Conservation (phyloP, 352 stramenopile species). For the Blastocystis sp. region DNA sequence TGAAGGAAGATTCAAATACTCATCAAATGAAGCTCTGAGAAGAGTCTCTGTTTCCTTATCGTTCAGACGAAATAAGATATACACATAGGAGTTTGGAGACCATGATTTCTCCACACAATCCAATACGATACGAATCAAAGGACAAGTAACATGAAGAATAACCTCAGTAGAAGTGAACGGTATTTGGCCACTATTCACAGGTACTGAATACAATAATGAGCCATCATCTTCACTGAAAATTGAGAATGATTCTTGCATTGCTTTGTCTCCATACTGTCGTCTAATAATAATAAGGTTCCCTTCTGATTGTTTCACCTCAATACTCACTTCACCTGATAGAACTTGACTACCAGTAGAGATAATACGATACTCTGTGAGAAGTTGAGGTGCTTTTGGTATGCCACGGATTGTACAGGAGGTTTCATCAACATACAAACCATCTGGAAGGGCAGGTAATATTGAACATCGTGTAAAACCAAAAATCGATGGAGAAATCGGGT, state of each 20-base stretch:
- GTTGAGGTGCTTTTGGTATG: not conserved
- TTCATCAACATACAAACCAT: not conserved
- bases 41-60: not conserved
- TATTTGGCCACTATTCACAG: not conserved
- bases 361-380: not conserved
- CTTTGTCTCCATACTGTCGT: not conserved
- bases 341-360: not conserved
- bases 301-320: not conserved
- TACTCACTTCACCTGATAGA: not conserved
- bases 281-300: not conserved
- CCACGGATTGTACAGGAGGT: conserved; percentile 2
- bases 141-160: not conserved
- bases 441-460: not conserved
- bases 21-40: not conserved
- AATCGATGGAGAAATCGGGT: not conserved
- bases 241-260: not conserved
- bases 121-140: not conserved
- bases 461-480: conserved; percentile 1
- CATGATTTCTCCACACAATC: not conserved
- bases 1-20: not conserved
- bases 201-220: not conserved
- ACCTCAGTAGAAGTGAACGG: not conserved
- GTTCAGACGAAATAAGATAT: not conserved
- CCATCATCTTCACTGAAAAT: not conserved
- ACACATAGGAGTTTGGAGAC: not conserved